Base-by-base conservation (phyloP, 148 eudicot species). In the Gaultheria prostrata region DNA sequence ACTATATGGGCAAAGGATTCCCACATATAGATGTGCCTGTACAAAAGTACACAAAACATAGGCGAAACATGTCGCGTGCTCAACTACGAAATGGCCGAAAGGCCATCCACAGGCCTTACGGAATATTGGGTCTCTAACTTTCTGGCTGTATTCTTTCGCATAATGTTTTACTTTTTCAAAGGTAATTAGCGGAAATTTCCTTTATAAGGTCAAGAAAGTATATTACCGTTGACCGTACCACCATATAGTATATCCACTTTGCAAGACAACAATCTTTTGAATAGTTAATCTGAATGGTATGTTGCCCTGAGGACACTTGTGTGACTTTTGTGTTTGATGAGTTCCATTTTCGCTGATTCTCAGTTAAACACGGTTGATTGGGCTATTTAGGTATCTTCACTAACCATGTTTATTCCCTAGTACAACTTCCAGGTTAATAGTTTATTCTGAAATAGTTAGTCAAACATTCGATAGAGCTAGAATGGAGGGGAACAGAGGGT, bases 361-460 rank as follows among this genome's bases (percentile, higher is more conserved):
- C 79, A 76, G 71, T 75, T 75, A n/a, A 20, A 48, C 33, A 18
- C 35, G 54, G 24, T 80, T 63, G 72, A 26, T 63, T 24, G 21
- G 35, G 67, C n/a, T n/a, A 2, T 63, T 43, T 63, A n/a, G 61
- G 21, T 59, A 15, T 80, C 53, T n/a, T 35, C 39, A n/a, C 48
- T 59, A 57, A 20, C 53, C 69, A 79, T 57, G 4, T 35, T n/a
- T n/a, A 61, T 80, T 80, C 56, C 63, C 56, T 80, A 63, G 69
- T 48, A 80, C 10, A 46, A 48, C 26, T 43, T 57, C 71, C 12
- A 4, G 12, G 71, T 78, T 24, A 15, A 7, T 33, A 59, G 32
- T 80, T 11, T 48, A 32, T 67, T 67, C 11, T 18, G 5, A 43
- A 49, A 46, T 32, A 78, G 69, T n/a, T 15, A 8, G 48, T 56